Conservation (phyloP, 2,329 filamentous ascomycete genomes). For the Botrytis medusae region DNA sequence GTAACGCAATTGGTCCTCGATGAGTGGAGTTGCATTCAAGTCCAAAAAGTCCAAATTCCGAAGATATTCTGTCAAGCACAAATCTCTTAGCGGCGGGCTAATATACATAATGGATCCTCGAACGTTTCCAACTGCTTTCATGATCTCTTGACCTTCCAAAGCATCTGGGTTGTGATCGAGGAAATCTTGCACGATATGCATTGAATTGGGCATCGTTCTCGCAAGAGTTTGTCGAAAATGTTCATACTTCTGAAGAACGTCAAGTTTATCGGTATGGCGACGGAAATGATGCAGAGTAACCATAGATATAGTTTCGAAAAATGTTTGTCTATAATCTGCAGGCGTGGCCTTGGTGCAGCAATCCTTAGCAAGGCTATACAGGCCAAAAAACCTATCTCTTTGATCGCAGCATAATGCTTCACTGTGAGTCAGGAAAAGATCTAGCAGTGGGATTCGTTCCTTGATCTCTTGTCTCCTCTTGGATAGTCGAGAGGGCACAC, state of each 20-base stretch:
- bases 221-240: conserved; percentile 12
- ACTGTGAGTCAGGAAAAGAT: conserved; percentile 21
- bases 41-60: background rate
- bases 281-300: conserved; percentile 14
- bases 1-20: conserved; percentile 15
- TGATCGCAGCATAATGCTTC: conserved; percentile 21
- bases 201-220: background rate
- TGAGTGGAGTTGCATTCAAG: conserved; percentile 8
- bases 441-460: conserved; percentile 9
- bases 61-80: conserved; percentile 6
- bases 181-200: background rate
- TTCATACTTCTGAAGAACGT: conserved; percentile 17
- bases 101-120: conserved; percentile 13
- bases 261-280: conserved; percentile 13
- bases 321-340: conserved; percentile 19
- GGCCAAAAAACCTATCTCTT: conserved; percentile 20
- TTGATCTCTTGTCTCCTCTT: conserved; percentile 17
- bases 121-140: conserved; percentile 20
- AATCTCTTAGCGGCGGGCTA: conserved; percentile 6
- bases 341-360: conserved; percentile 19
- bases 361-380: conserved; percentile 20
- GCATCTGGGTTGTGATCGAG: background rate
- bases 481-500: conserved; percentile 14
- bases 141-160: conserved; percentile 7
- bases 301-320: conserved; percentile 19